phyloP scores from a whole-genome alignment of 257 asterid genomes.

The Datura wrightii region DNA sequence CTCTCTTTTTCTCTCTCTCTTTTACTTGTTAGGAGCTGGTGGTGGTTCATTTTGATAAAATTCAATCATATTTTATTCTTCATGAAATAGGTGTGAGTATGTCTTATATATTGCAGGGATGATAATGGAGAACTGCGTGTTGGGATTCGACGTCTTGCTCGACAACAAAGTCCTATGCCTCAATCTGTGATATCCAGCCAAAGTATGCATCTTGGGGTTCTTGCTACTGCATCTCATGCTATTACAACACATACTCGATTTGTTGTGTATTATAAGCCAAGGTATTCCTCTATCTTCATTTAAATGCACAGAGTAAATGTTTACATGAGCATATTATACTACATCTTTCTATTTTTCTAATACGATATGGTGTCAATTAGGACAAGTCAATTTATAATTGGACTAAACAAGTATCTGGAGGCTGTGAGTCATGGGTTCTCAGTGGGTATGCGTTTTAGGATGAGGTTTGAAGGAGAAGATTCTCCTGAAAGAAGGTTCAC shows the following conservation, averaged over 20 bases:
- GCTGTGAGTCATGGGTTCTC: constrained; percentile 55
- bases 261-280: constrained; percentile 78
- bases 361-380: constrained; percentile 42
- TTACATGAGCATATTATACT: constrained; percentile 10
- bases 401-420: constrained; percentile 76
- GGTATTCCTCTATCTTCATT: constrained; percentile 44
- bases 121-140: constrained; percentile 71
- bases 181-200: constrained; percentile 86
- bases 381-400: constrained; percentile 75
- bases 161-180: constrained; percentile 69
- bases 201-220: constrained; percentile 93
- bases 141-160: constrained; percentile 75
- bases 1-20: background rate
- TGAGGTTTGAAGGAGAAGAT: constrained; percentile 90
- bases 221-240: constrained; percentile 87
- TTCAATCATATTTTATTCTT: background rate
- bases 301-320: background rate
- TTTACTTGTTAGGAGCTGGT: background rate
- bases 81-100: background rate
- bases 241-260: constrained; percentile 66
- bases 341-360: background rate
- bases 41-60: background rate
- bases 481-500: constrained; percentile 75
- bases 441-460: constrained; percentile 82
- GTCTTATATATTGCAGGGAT: constrained; percentile 49